These are phyloP conservation scores for Zygotorulaspora mrakii DNA, from an alignment of 1,139 yeast species.

Conservation along the genomic window DNA sequence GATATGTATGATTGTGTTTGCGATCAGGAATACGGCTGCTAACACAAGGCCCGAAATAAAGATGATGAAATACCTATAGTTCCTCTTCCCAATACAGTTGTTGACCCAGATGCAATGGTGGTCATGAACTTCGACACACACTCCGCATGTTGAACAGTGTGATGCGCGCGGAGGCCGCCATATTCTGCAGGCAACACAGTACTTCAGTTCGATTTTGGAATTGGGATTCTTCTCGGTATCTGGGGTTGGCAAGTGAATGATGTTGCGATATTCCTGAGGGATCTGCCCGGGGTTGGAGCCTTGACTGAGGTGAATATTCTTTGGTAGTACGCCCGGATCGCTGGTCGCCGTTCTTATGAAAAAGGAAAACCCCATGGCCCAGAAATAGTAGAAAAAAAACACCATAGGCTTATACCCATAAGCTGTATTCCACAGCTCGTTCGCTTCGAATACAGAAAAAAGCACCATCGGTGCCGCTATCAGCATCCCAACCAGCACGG, in stretches of 20 bases:
- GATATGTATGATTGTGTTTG: slow-evolving; percentile 29
- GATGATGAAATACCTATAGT: slow-evolving; percentile 54
- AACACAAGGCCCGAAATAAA: slow-evolving; percentile 40
- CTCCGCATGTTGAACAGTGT: slow-evolving; percentile 68
- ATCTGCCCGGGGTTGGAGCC: slow-evolving; percentile 38
- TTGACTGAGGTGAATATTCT: slow-evolving; percentile 56
- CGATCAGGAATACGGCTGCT: slow-evolving; percentile 23
- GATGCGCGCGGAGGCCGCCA: slow-evolving; percentile 68
- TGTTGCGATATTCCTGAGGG: slow-evolving; percentile 64
- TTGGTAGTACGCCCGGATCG: slow-evolving; percentile 74
- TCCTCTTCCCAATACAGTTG: slow-evolving; percentile 72
- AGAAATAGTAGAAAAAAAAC: slow-evolving; percentile 54
- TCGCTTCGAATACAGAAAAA: slow-evolving; percentile 44
- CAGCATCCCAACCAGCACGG: slow-evolving; percentile 38
- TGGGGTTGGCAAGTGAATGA: slow-evolving; percentile 49
- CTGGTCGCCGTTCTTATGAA: slow-evolving; percentile 53
- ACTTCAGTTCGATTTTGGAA: slow-evolving; percentile 44
- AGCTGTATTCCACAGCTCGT: slow-evolving; percentile 26
- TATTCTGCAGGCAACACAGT: slow-evolving; percentile 57
- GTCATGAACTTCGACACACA: slow-evolving; percentile 59
- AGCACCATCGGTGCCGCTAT: slow-evolving; percentile 51
- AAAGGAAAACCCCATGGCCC: slow-evolving; percentile 47
- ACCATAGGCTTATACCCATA: slow-evolving; percentile 56
- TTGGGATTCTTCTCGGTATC: slow-evolving; percentile 27
- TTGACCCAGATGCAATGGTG: slow-evolving; percentile 83